Conservation (phyloP, 192 early-diverging fungal species). For the Entrophospora sp. region DNA sequence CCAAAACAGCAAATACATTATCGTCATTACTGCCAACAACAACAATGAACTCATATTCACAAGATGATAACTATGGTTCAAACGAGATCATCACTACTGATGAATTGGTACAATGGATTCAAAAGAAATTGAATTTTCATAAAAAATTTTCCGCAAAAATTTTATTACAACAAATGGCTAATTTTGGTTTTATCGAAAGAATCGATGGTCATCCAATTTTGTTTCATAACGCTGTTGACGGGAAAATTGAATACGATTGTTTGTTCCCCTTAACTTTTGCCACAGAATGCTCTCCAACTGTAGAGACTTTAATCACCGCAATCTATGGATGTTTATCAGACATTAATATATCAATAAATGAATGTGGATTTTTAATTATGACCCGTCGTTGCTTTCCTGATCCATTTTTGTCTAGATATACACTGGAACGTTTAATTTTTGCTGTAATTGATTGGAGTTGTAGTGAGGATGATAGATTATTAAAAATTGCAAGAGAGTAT, state of each 20-base stretch:
- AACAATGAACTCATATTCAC: neutral
- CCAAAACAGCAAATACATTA: neutral
- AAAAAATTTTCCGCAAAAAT: slow-evolving; percentile 23
- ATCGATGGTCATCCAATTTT: slow-evolving; percentile 37
- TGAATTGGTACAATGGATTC: slow-evolving; percentile 29
- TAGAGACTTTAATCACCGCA: slow-evolving; percentile 42
- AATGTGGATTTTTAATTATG: slow-evolving; percentile 43
- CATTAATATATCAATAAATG: slow-evolving; percentile 43
- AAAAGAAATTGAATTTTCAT: slow-evolving; percentile 31
- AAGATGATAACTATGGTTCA: neutral
- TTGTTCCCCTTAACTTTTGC: slow-evolving; percentile 43
- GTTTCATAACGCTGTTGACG: slow-evolving; percentile 7
- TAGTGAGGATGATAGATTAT: slow-evolving; percentile 43
- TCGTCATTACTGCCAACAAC: no score
- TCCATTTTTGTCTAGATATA: slow-evolving; percentile 46
- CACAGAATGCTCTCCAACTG: slow-evolving; percentile 40
- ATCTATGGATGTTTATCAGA: slow-evolving; percentile 41
- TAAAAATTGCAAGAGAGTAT: slow-evolving; percentile 38
- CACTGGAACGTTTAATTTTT: slow-evolving; percentile 35
- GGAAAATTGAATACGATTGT: slow-evolving; percentile 18
- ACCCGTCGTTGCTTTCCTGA: slow-evolving; percentile 48
- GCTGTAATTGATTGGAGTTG: slow-evolving; percentile 41
- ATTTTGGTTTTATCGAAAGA: slow-evolving; percentile 46
- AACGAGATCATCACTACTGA: slow-evolving; percentile 22
- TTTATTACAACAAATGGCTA: slow-evolving; percentile 45